Evolutionary conservation across 2,329 filamentous ascomycete genomes (phyloP).

Genomic region (Trichoderma aggressivum): DNA sequence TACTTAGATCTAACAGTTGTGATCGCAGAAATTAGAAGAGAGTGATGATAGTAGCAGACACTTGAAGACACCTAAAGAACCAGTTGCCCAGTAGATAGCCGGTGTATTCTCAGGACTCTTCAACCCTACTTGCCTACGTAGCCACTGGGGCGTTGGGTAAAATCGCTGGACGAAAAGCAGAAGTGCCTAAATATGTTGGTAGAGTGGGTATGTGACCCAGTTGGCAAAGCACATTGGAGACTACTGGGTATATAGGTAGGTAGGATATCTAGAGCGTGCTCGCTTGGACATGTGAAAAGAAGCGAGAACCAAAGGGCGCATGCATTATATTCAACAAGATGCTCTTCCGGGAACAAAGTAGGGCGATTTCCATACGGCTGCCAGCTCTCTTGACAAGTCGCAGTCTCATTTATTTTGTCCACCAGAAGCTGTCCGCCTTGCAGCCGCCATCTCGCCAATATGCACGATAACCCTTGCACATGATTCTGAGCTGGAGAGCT

Average conservation of each 20-base stretch:
- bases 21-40: background rate
- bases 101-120: background rate
- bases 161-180: background rate
- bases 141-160: background rate
- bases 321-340: background rate
- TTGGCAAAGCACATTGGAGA: background rate
- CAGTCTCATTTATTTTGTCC: background rate
- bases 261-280: background rate
- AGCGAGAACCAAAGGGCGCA: background rate
- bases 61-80: background rate
- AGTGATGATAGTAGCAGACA: background rate
- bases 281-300: background rate
- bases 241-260: background rate
- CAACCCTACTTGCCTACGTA: background rate
- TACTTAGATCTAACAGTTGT: background rate
- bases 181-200: background rate
- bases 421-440: background rate
- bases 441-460: background rate
- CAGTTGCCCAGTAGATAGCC: background rate
- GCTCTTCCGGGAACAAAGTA: background rate
- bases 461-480: conserved; percentile 1
- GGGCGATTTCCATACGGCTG: background rate
- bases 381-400: background rate
- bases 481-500: background rate
- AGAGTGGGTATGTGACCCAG: background rate